A percentile compares a stretch with the other conserved stretches of the same genome.
Conservation (phyloP, 139 green algal species). For the Coelastrella sp. region DNA sequence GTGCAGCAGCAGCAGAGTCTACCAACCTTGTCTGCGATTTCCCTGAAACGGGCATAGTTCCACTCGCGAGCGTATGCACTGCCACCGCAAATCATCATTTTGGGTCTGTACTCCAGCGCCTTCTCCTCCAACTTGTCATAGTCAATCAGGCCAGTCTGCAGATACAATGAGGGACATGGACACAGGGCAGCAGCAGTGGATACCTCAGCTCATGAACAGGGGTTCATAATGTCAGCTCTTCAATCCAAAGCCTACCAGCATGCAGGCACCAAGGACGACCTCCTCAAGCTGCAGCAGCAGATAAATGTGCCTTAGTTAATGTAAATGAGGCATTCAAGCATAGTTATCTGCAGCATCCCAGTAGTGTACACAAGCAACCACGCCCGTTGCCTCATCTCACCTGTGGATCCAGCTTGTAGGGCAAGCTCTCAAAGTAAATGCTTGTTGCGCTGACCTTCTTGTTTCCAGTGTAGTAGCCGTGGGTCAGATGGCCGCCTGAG, state of each 20-base stretch:
- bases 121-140: constrained; percentile 91
- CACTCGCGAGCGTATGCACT: constrained; percentile 94
- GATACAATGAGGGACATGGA: constrained; percentile 30
- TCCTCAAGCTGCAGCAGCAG: no score
- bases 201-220: not conserved
- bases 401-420: constrained; percentile 93
- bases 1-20: not conserved
- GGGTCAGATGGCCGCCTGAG: constrained; percentile 95
- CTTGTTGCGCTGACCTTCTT: constrained; percentile 98
- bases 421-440: constrained; percentile 97
- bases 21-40: constrained; percentile 85
- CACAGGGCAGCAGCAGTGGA: not conserved
- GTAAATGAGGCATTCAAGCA: not conserved
- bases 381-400: constrained; percentile 17
- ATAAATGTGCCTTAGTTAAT: not conserved
- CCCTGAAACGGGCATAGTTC: constrained; percentile 91
- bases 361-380: not conserved
- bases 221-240: no score
- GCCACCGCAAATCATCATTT: constrained; percentile 93
- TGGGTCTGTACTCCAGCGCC: constrained; percentile 83
- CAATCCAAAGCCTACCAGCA: no score
- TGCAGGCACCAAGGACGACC: no score
- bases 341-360: not conserved
- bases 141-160: constrained; percentile 93
- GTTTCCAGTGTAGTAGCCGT: constrained; percentile 86